A percentile compares a stretch with the other conserved stretches of the same genome.
phyloP scores from a whole-genome alignment of 352 stramenopile genomes.

The Thraustotheca clavata region DNA sequence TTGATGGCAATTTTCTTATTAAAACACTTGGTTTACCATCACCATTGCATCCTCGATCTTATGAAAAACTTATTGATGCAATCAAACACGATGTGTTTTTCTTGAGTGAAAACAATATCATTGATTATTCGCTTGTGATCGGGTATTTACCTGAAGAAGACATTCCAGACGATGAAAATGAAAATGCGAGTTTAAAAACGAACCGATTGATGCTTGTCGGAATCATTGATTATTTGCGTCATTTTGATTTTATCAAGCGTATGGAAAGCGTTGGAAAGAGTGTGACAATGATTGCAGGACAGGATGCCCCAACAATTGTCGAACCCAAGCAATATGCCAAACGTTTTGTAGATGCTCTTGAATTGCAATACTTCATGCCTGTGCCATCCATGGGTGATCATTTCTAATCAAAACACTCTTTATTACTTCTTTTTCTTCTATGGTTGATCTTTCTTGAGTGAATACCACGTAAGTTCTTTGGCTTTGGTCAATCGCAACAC shows the following conservation, averaged over 20 bases:
- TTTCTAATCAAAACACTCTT: not conserved
- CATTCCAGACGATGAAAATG: slow-evolving; percentile 31
- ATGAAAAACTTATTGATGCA: slow-evolving; percentile 65
- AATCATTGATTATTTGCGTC: slow-evolving; percentile 99
- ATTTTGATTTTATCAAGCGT: slow-evolving; percentile 98
- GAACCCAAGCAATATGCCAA: slow-evolving; percentile 95
- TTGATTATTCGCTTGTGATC: slow-evolving; percentile 99
- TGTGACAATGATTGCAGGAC: slow-evolving; percentile 96
- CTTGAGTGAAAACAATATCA: slow-evolving; percentile 97
- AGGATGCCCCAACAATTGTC: slow-evolving; percentile 97
- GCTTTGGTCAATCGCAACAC: slow-evolving; percentile 68
- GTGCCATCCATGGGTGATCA: slow-evolving; percentile 50
- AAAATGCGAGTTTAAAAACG: slow-evolving; percentile 34
- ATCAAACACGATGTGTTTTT: slow-evolving; percentile 97
- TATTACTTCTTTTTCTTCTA: slow-evolving; percentile 27
- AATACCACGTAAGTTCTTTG: slow-evolving; percentile 70
- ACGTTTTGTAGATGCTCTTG: slow-evolving; percentile 92
- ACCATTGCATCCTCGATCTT: slow-evolving; percentile 56
- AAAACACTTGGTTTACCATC: slow-evolving; percentile 69
- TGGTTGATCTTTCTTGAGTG: slow-evolving; percentile 55
- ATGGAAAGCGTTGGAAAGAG: slow-evolving; percentile 98
- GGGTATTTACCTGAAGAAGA: slow-evolving; percentile 63
- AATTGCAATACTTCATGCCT: slow-evolving; percentile 94
- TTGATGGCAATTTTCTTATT: slow-evolving; percentile 83
- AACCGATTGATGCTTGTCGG: slow-evolving; percentile 86